Evolutionary conservation across 345 rosid species (phyloP), one percentile per base, ranked within the genome.

Genomic region (Linum lewisii): DNA sequence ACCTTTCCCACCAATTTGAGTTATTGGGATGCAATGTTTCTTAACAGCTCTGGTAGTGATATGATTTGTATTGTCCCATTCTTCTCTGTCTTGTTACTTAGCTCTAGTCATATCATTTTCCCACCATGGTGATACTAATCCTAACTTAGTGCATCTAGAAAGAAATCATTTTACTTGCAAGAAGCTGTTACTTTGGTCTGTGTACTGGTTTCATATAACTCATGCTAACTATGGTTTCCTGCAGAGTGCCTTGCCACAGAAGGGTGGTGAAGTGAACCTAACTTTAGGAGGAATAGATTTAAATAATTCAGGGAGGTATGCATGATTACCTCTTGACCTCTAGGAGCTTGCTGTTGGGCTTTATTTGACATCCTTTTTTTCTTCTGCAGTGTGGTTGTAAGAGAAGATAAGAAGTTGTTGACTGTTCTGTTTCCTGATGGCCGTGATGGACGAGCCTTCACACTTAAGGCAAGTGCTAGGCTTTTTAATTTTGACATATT

Each of bases 351-450:
- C 6, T 42, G 47, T 59, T 44, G 69, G 68, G 67, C 68, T 67
- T 53, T 55, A 34, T 38, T 66, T 57, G 66, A 61, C 57, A 65
- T 51, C 21, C 51, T 51, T 18, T 42, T 55, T 57, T 77, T 81
- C 34, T 29, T 29, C 34, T 29, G 72, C 87, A 93, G 97, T 60
- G 97, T 93, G 61, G 97, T 93, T 71, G 99, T 89, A 44, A 78
- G 99, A 79, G 97, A 89, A 76, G 97, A 93, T 66, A 93, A 93
- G 71, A 93, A 87, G 61, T 75, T 93, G 66, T 71, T 93, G 74
- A 93, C 99, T 47, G 97, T 93, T 23, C 73, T 93, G 65, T 93
- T 93, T 76, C 99, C 99, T 66, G 99, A 93, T 76, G 99, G 99
- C 68, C 92, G 97, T 66, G 99, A 89, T 79, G 99, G 99, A 50